phyloP scores from a whole-genome alignment of 805 yeast genomes.

The Wickerhamiella allomyrinae region DNA sequence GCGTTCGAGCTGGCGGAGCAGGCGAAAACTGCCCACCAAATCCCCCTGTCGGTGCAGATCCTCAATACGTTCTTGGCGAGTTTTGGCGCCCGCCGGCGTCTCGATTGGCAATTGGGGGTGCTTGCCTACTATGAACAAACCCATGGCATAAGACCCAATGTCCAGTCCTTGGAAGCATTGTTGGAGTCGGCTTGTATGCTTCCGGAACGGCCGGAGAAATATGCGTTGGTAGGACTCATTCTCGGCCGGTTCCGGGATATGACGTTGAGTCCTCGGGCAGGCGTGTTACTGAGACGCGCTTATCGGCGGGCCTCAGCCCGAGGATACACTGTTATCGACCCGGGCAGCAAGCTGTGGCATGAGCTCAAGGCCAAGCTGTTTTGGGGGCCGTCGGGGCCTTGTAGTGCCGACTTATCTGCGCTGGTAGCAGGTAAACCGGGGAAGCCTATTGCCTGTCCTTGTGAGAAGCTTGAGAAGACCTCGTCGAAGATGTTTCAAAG shows the following conservation, averaged over 20 bases:
- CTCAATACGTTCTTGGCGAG: slow-evolving; percentile 8
- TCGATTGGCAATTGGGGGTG: slow-evolving; percentile 15
- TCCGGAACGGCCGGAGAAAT: slow-evolving; percentile 1
- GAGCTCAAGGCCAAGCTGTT: neutral
- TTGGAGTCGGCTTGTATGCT: slow-evolving; percentile 7
- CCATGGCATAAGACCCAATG: slow-evolving; percentile 6
- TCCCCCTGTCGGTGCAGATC: slow-evolving; percentile 1
- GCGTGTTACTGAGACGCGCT: neutral
- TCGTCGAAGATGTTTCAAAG: neutral
- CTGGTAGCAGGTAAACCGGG: neutral
- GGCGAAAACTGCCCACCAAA: neutral
- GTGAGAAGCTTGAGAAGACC: neutral
- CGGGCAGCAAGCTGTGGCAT: neutral
- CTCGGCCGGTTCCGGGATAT: slow-evolving; percentile 4
- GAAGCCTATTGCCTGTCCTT: neutral
- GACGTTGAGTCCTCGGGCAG: neutral
- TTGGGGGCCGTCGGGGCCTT: neutral
- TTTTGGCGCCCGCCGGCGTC: slow-evolving; percentile 8
- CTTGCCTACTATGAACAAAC: slow-evolving; percentile 4
- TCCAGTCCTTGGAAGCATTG: slow-evolving; percentile 9
- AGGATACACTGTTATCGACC: neutral
- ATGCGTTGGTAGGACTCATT: slow-evolving; percentile 10
- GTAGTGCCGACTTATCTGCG: neutral
- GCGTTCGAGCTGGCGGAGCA: slow-evolving; percentile 5
- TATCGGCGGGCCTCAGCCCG: neutral